These are phyloP conservation scores for Phaeolepiota aurea DNA, from an alignment of 768 basidiomycete species.

Conservation along the genomic window DNA sequence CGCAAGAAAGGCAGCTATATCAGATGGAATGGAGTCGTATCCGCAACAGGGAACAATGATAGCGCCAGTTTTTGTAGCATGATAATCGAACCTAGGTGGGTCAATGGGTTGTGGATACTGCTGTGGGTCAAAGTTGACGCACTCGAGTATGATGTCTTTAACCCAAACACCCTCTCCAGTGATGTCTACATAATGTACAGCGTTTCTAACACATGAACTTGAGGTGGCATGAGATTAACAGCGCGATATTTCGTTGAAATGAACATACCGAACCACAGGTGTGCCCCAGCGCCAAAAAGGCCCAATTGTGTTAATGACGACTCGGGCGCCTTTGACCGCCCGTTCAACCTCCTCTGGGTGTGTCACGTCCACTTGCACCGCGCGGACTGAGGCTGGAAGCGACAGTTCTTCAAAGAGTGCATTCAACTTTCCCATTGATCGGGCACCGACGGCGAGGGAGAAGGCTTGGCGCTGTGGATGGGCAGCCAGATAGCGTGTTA, in stretches of 20 bases:
- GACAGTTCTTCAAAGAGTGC: slow-evolving; percentile 37
- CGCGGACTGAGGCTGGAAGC: slow-evolving; percentile 33
- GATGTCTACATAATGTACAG: slow-evolving; percentile 82
- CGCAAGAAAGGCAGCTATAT: slow-evolving; percentile 59
- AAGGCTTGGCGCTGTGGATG: slow-evolving; percentile 57
- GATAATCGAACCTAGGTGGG: slow-evolving; percentile 52
- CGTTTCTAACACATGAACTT: slow-evolving; percentile 65
- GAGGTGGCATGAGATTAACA: too few relatives aligned
- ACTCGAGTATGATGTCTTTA: slow-evolving; percentile 51
- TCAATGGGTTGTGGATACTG: slow-evolving; percentile 7
- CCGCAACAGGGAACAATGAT: slow-evolving; percentile 77
- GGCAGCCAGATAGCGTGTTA: slow-evolving; percentile 53
- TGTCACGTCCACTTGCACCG: slow-evolving; percentile 53
- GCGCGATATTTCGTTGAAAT: too few relatives aligned
- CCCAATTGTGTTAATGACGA: slow-evolving; percentile 74
- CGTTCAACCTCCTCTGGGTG: slow-evolving; percentile 42
- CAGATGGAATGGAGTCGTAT: slow-evolving; percentile 72
- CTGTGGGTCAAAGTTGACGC: slow-evolving; percentile 15
- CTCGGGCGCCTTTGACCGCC: slow-evolving; percentile 46
- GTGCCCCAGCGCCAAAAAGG: slow-evolving; percentile 69
- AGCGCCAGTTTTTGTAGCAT: slow-evolving; percentile 60
- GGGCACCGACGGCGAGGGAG: slow-evolving; percentile 61
- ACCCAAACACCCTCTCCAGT: slow-evolving; percentile 70
- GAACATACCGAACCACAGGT: slow-evolving; percentile 58
- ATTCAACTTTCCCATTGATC: slow-evolving; percentile 57